Conservation (phyloP, 805 yeast genomes). For the Myxozyma lipomycoides region DNA sequence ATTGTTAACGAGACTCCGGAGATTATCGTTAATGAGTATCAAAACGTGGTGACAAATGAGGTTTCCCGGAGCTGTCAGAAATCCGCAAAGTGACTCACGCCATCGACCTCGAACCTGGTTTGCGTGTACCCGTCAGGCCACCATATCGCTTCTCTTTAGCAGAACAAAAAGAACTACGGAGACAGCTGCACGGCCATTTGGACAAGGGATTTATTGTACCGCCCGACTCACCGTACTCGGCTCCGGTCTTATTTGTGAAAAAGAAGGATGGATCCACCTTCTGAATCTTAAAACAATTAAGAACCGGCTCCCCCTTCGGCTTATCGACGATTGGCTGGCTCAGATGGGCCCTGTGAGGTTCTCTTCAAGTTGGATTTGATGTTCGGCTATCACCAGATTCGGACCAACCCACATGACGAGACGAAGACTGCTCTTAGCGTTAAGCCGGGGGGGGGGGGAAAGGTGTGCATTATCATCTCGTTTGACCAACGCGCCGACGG, state of each 20-base stretch:
- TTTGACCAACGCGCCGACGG: slow-evolving; percentile 32
- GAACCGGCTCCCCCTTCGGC: neutral
- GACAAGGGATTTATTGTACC: too few species aligned
- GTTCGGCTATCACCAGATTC: slow-evolving; percentile 5
- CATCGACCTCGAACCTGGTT: neutral
- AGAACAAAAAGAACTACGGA: neutral
- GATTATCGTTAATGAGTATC: neutral
- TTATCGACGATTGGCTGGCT: neutral
- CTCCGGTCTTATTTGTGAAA: too few species aligned
- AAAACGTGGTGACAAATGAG: neutral
- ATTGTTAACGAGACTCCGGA: neutral
- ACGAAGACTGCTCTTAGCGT: slow-evolving; percentile 32
- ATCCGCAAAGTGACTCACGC: neutral
- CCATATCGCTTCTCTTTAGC: neutral
- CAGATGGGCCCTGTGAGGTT: neutral
- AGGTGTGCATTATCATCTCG: slow-evolving; percentile 35
- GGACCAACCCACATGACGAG: slow-evolving; percentile 33
- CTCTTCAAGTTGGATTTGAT: slow-evolving; percentile 4
- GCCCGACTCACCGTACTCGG: too few species aligned
- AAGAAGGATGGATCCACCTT: too few species aligned
- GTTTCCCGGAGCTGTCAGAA: neutral
- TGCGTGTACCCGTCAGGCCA: neutral
- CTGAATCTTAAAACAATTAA: too few species aligned
- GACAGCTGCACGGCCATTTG: too few species aligned
- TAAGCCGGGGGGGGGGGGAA: slow-evolving; percentile 29